Evolutionary conservation across 768 basidiomycete species (phyloP).

Genomic region (Naganishia antarctica): DNA sequence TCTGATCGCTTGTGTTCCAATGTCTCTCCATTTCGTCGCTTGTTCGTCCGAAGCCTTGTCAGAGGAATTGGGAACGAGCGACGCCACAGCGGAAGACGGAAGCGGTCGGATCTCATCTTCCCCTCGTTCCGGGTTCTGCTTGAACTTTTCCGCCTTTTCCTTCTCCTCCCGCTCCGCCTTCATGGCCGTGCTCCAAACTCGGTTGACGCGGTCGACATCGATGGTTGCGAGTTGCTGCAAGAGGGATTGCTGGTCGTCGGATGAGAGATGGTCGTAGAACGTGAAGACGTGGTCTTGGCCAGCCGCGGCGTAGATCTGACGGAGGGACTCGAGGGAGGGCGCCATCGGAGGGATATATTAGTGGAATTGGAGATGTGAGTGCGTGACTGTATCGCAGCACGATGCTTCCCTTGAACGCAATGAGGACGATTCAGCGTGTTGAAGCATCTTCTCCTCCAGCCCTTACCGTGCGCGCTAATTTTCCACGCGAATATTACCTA

Average conservation of each 20-base stretch:
- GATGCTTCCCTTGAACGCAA: background rate
- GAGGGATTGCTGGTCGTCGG: conserved; percentile 62
- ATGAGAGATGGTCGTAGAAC: conserved; percentile 72
- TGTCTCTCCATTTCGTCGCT: conserved; percentile 66
- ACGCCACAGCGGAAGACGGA: conserved; percentile 68
- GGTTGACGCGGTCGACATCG: conserved; percentile 86
- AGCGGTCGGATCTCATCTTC: conserved; percentile 68
- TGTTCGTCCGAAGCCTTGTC: background rate
- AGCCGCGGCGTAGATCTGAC: conserved; percentile 60
- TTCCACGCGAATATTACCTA: background rate
- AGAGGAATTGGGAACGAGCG: conserved; percentile 56
- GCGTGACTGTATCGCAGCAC: background rate
- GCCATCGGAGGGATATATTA: background rate
- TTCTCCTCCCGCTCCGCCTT: conserved; percentile 58
- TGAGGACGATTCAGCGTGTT: background rate
- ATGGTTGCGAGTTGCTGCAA: conserved; percentile 68
- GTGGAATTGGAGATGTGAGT: no score
- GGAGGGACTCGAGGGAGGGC: background rate
- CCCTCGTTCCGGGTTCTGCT: background rate
- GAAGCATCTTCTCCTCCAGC: conserved; percentile 12
- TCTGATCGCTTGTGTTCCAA: conserved; percentile 75
- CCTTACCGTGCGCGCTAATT: background rate
- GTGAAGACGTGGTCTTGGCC: conserved; percentile 83
- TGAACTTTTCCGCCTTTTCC: background rate
- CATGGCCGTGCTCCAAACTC: conserved; percentile 73